These are phyloP conservation scores for Rhododendron ferrugineum DNA, from an alignment of 148 eudicot species.

Conservation along the genomic window DNA sequence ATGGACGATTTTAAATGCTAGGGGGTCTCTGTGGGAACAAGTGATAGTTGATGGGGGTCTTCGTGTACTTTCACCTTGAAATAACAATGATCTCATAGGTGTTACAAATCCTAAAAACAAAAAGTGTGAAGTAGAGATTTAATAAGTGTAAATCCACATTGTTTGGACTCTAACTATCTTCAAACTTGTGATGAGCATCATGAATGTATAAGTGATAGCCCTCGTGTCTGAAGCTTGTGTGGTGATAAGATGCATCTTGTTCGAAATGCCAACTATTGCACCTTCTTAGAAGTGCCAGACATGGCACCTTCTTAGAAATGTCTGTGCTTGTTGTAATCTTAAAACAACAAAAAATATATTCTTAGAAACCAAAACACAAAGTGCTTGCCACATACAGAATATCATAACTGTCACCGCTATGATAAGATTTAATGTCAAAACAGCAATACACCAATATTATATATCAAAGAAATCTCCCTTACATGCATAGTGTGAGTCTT, in stretches of 20 bases:
- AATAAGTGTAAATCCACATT: too few species aligned
- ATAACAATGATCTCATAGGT: not conserved
- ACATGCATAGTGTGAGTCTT: constrained; percentile 99
- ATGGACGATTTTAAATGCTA: too few species aligned
- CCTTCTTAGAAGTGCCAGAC: not conserved
- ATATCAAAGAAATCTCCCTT: constrained; percentile 22
- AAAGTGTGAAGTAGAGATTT: not conserved
- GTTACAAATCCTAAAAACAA: not conserved
- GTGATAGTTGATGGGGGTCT: not conserved
- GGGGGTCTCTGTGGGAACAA: too few species aligned
- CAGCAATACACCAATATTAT: not conserved
- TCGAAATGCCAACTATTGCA: not conserved
- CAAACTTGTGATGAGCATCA: not conserved
- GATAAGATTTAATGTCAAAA: not conserved
- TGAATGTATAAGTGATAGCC: not conserved
- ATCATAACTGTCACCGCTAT: not conserved
- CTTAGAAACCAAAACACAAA: not conserved
- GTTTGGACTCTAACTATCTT: not conserved
- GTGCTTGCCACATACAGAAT: not conserved
- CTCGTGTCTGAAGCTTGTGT: not conserved
- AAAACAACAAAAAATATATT: not conserved
- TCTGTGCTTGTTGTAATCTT: not conserved
- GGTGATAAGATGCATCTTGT: not conserved
- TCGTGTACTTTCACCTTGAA: too few species aligned
- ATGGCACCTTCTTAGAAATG: not conserved